Conservation (phyloP, 2,329 filamentous ascomycete species). For the Diaporthe capsici region DNA sequence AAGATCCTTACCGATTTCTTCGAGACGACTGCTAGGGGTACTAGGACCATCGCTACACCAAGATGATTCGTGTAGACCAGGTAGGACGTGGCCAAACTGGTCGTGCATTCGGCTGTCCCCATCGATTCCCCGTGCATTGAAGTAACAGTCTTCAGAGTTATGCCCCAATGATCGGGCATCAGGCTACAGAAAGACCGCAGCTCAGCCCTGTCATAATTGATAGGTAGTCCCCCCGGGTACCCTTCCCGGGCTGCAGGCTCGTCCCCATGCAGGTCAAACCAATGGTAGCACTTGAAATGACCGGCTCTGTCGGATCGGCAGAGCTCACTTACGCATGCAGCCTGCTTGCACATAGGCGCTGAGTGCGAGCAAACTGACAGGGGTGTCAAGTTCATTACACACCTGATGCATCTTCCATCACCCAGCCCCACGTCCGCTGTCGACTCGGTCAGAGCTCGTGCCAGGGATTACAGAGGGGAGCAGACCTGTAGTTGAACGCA, state of each 20-base stretch:
- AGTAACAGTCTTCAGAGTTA: not conserved
- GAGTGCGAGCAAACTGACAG: not conserved
- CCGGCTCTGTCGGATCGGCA: not conserved
- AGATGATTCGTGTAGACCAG: not conserved
- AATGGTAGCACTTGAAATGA: not conserved
- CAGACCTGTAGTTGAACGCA: not conserved
- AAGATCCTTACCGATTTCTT: not conserved
- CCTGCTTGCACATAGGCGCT: not conserved
- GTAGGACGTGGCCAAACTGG: not conserved
- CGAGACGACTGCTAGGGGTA: too few relatives aligned
- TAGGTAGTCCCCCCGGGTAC: not conserved
- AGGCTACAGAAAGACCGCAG: not conserved
- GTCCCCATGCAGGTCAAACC: not conserved
- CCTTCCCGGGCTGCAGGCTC: not conserved
- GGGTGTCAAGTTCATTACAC: not conserved
- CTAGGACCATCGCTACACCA: not conserved
- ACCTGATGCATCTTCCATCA: not conserved
- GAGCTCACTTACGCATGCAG: not conserved
- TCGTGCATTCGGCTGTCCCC: not conserved
- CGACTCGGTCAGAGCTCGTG: not conserved
- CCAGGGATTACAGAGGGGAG: not conserved
- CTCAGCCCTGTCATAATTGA: constrained; percentile 14
- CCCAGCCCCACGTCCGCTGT: not conserved
- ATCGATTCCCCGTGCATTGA: not conserved
- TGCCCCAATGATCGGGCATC: not conserved